phyloP scores from a whole-genome alignment of 331 rosid species.

The Rhamnella rubrinervis region DNA sequence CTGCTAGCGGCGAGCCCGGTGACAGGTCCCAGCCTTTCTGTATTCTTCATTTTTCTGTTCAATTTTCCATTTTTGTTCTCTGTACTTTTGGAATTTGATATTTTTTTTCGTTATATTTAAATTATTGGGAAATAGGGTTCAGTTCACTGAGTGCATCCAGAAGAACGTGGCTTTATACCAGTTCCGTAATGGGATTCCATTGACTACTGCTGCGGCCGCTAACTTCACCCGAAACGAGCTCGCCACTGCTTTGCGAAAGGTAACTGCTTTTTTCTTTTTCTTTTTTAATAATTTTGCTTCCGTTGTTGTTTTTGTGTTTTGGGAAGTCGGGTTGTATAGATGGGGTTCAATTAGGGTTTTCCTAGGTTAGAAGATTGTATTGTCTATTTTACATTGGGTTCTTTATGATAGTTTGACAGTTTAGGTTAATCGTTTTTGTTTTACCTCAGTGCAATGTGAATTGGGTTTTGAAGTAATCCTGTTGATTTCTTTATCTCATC shows the following conservation, averaged over 20 bases:
- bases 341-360: neutral
- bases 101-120: neutral
- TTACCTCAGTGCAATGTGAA: neutral
- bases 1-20: constrained; percentile 95
- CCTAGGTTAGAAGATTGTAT: no score
- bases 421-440: neutral
- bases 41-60: neutral
- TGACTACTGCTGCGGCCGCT: constrained; percentile 91
- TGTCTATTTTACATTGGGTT: no score
- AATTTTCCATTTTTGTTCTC: neutral
- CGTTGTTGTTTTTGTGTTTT: neutral
- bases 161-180: constrained; percentile 91
- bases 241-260: constrained; percentile 95
- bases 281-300: neutral
- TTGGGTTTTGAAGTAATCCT: neutral
- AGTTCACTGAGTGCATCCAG: constrained; percentile 89
- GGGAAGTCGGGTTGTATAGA: neutral
- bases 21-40: constrained; percentile 51
- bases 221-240: constrained; percentile 95
- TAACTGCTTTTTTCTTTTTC: constrained; percentile 11
- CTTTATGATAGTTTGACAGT: neutral
- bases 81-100: neutral
- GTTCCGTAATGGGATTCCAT: constrained; percentile 89
- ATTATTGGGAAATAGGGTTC: constrained; percentile 59
- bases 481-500: no score